phyloP scores from a whole-genome alignment of 257 asterid genomes.

The Salvia splendens region DNA sequence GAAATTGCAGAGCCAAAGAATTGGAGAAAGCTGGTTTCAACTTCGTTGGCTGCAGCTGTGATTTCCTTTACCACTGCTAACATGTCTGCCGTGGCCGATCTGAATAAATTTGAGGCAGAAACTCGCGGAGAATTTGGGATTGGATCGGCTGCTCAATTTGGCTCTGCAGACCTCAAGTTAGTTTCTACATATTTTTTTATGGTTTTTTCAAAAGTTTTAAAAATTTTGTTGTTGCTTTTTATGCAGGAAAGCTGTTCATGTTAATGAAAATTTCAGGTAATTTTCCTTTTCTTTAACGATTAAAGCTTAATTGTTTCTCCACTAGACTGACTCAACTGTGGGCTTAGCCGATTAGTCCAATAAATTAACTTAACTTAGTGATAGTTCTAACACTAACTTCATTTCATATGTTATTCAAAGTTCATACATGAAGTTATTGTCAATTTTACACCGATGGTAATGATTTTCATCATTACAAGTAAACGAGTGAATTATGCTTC shows the following conservation, averaged over 20 bases:
- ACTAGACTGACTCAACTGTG: too few relatives aligned
- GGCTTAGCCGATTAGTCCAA: not conserved
- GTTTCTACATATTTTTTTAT: constrained; percentile 7
- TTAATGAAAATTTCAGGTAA: constrained; percentile 92
- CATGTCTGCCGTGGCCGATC: constrained; percentile 74
- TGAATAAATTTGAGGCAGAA: constrained; percentile 91
- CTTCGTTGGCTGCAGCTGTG: constrained; percentile 81
- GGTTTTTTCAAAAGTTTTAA: not conserved
- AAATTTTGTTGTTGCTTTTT: constrained; percentile 17
- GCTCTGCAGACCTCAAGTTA: constrained; percentile 90
- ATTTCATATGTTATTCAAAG: too few relatives aligned
- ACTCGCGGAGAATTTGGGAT: constrained; percentile 95
- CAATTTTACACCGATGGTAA: too few relatives aligned
- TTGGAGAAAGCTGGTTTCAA: constrained; percentile 65
- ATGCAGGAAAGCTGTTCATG: constrained; percentile 86
- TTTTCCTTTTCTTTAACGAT: not conserved
- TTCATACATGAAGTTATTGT: too few relatives aligned
- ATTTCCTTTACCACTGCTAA: constrained; percentile 51
- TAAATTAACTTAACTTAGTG: not conserved
- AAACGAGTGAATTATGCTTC: not conserved
- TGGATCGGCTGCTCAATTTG: constrained; percentile 97
- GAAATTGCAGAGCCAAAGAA: constrained; percentile 49
- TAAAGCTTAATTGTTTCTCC: not conserved
- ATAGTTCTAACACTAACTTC: too few relatives aligned
- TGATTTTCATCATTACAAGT: too few relatives aligned